Base-by-base conservation (phyloP, 805 yeast genomes). In the Sugiyamaella smithiae region DNA sequence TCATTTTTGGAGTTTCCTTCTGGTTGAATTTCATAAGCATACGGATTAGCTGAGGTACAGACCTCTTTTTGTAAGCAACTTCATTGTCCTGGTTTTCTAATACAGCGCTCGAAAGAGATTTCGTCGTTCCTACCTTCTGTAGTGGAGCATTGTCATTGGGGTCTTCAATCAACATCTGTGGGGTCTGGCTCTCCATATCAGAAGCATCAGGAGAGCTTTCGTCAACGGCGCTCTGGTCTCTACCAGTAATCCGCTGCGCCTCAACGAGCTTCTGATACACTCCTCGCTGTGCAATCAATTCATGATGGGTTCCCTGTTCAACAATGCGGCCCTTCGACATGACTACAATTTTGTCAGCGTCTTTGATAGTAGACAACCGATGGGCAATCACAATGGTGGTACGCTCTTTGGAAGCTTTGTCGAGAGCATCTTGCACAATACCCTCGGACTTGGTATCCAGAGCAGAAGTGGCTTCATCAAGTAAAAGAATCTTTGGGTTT, bases 331-430 rank as follows among this genome's bases (percentile, higher is more conserved):
- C 78, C 48, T 70, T 67, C 9, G 63, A 51, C 62, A 80, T 67
- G 16, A 80, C 84, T 31, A 80, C 73, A 17, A 80, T 72, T 50
- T 79, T 61, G 48, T 77, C 75, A 46, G 84, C 80, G 54, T 79
- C 79, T 55, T 69, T 71, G 48, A 79, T 78, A 1, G 84, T 79
- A 0, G 80, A 72, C 50, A 79, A 64, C 47, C 84, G 67, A 58
- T 79, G 84, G 7, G 84, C 84, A 60, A 79, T 79, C 47, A 74
- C 75, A 49, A 79, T 76, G 3, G 85, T 75, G 6, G 82, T 78
- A 20, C 72, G 64, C 23, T 54, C 49, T 46, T 50, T 52, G 33
- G 67, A 52, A 7, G 72, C 71, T 16, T 59, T 55, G 45, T 68
- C 72, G 4, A 68, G 56, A 2, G 72, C 73, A 5, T 69, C 72